These are phyloP conservation scores for Populus euphratica DNA, from an alignment of 345 rosid species.

Conservation along the genomic window DNA sequence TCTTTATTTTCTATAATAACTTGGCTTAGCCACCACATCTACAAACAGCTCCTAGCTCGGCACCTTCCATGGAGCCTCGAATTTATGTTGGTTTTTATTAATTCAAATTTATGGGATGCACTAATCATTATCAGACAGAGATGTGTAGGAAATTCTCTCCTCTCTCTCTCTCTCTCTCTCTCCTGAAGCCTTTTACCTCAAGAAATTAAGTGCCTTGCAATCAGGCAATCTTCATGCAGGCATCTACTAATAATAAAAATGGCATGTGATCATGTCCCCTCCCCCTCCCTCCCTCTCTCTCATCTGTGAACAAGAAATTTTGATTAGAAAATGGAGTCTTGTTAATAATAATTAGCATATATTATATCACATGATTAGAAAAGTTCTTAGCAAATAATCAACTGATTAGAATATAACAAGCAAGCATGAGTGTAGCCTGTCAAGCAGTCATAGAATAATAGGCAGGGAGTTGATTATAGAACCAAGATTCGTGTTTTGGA, in stretches of 20 bases:
- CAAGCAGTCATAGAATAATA: neutral
- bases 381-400: neutral
- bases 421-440: neutral
- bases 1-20: neutral
- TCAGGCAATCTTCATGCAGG: neutral
- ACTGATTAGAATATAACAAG: neutral
- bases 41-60: constrained; percentile 6
- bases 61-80: constrained; percentile 25
- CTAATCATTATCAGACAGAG: constrained; percentile 24
- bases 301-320: neutral
- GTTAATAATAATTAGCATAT: too few relatives aligned
- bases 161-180: too few relatives aligned
- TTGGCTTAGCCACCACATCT: neutral
- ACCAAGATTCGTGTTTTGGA: neutral
- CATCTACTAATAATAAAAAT: too few relatives aligned
- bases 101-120: constrained; percentile 16
- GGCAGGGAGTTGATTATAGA: neutral
- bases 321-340: neutral
- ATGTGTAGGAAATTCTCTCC: neutral
- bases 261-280: neutral
- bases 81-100: constrained; percentile 17
- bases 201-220: constrained; percentile 27
- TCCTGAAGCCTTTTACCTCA: constrained; percentile 13
- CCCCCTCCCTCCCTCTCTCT: neutral
- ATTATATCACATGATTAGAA: neutral